Evolutionary conservation across 78 protist genomes (phyloP), one percentile per base, ranked within the genome.

Genomic region (Dictyostelium citrinum): DNA sequence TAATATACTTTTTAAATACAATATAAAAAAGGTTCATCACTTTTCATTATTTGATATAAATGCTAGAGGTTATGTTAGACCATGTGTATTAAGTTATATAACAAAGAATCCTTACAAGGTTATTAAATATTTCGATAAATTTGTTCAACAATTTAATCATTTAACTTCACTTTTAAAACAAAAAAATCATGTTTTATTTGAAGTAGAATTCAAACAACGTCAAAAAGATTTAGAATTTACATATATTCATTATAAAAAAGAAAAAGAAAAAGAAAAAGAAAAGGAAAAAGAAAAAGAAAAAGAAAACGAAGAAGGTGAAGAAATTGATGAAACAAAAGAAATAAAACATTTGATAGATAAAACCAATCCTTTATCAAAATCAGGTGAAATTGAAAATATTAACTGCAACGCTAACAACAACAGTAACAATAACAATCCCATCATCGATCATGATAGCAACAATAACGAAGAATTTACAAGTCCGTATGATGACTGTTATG

Each of bases 1-100:
- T 64, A 64, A 64, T 64, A 55, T 64, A 55, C 27, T 20, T 55
- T 55, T 55, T n/a, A n/a, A n/a, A 55, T 20, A 4, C 3, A 20
- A 55, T 12, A 20, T 20, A 20, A 55, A 45, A 49, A 55, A 91
- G 95, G 95, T 95, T 17, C 97, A 95, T 72, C 94, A 95, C 46
- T 81, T 95, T 31, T 91, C 93, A 43, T 70, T 95, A 67, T 74
- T 58, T 24, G 97, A 95, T 79, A 67, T 95, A 2, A 14, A 80
- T 49, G 97, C 97, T 24, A 60, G 97, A 9, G 97, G 97, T 0
- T 95, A 85, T 67, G 97, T 95, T 29, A 81, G 97, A 39, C 96
- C 97, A 29, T 41, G 75, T 1, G 88, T 85, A 41, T 0, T 95
- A 37, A 39, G 84, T 17, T 91, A 81, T 58, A 45, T 95, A 11